Percentiles rank a stretch among this genome's conserved stretches.
Conservation (phyloP, 176 grass and related monocot species). For the Paspalum notatum region DNA sequence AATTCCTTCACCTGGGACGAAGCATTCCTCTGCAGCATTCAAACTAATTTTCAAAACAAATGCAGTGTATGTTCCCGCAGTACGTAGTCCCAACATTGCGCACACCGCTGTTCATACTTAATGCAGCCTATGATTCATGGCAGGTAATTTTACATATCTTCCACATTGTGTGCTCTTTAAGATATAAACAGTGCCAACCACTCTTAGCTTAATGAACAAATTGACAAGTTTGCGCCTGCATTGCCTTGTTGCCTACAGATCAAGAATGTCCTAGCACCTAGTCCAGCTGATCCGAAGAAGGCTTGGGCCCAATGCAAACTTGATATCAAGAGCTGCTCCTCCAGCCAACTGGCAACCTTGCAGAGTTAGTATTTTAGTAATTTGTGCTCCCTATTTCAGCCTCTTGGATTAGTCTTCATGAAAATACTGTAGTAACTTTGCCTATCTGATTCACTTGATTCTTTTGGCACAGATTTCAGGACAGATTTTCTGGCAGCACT, state of each 20-base stretch:
- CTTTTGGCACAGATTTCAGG: slow-evolving; percentile 62
- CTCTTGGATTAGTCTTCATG: background rate
- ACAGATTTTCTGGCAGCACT: slow-evolving; percentile 66
- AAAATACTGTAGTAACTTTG: background rate
- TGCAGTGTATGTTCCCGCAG: slow-evolving; percentile 92
- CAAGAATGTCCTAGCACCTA: slow-evolving; percentile 82
- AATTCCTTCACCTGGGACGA: background rate
- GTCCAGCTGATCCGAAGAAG: slow-evolving; percentile 59
- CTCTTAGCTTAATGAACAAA: background rate
- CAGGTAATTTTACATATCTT: slow-evolving; percentile 58
- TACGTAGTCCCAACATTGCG: slow-evolving; percentile 61
- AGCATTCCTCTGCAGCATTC: background rate
- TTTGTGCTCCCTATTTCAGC: background rate
- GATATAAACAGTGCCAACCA: background rate
- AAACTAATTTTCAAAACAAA: slow-evolving; percentile 34
- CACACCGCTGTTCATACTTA: slow-evolving; percentile 78
- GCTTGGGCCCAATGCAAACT: slow-evolving; percentile 76
- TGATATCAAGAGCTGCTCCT: slow-evolving; percentile 67
- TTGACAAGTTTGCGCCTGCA: background rate
- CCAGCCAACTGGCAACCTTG: slow-evolving; percentile 62
- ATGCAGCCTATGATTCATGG: slow-evolving; percentile 83
- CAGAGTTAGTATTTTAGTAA: slow-evolving; percentile 58
- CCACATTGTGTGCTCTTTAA: background rate
- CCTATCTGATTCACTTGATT: background rate
- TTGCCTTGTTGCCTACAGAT: slow-evolving; percentile 68